Conservation (phyloP, 179 eudicot species). For the Sideroxylon spinosum region DNA sequence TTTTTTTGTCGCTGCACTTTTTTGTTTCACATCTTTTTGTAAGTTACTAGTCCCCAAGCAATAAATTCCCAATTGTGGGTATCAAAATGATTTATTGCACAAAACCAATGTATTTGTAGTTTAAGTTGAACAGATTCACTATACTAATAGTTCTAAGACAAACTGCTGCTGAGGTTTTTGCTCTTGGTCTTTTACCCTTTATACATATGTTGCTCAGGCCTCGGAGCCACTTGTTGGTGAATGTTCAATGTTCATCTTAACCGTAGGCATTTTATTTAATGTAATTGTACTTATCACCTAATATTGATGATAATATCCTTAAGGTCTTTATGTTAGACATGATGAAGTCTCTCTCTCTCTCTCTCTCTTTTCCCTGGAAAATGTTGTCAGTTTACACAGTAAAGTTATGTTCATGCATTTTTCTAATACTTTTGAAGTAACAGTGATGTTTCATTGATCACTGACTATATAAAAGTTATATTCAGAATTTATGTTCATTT, state of each 20-base stretch:
- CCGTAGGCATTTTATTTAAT: too few species aligned
- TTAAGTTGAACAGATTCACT: background rate
- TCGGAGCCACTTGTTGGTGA: background rate
- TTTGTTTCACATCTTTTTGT: slow-evolving; percentile 1
- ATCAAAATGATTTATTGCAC: background rate
- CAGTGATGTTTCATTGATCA: background rate
- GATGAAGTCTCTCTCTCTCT: too few species aligned
- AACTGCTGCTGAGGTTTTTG: background rate
- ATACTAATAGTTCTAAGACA: background rate
- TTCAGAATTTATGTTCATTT: background rate
- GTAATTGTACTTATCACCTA: background rate
- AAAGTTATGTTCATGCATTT: background rate
- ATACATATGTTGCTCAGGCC: background rate
- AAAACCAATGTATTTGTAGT: background rate
- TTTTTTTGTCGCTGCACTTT: background rate
- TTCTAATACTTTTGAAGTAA: background rate
- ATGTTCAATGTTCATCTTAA: background rate
- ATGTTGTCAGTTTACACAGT: background rate
- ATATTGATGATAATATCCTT: background rate
- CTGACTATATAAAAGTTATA: background rate
- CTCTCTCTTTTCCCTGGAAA: background rate
- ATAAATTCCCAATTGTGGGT: background rate
- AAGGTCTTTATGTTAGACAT: background rate
- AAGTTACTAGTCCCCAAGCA: background rate
- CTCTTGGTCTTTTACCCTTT: background rate